phyloP scores from a whole-genome alignment of 495 filamentous ascomycete species.

The Penicillium riverlandense region DNA sequence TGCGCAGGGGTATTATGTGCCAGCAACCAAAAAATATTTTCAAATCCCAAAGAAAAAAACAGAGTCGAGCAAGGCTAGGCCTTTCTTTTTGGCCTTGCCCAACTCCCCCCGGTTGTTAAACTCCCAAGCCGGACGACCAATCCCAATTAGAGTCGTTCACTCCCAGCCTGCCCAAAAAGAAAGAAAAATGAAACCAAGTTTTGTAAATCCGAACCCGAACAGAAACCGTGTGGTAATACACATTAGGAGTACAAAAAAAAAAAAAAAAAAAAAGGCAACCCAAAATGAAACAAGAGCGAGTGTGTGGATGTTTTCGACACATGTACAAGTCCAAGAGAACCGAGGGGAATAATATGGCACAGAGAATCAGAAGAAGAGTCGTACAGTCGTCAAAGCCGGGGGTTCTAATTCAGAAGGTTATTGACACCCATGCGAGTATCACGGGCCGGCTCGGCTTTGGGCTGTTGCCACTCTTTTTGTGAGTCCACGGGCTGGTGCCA shows the following conservation, averaged over 20 bases:
- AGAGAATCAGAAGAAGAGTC: slow-evolving; percentile 12
- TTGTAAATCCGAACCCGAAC: slow-evolving; percentile 12
- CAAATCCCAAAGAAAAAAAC: not conserved
- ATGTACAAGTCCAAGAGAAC: slow-evolving; percentile 23
- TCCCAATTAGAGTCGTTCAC: no score
- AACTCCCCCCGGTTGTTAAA: slow-evolving; percentile 1
- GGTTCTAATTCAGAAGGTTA: slow-evolving; percentile 29
- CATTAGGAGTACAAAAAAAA: slow-evolving; percentile 31
- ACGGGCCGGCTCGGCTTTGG: slow-evolving; percentile 20
- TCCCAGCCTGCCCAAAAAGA: not conserved
- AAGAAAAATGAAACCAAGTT: slow-evolving; percentile 7
- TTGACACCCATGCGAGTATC: slow-evolving; percentile 40
- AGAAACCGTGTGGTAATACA: slow-evolving; percentile 22
- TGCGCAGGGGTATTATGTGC: slow-evolving; percentile 14
- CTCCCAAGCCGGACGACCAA: no score
- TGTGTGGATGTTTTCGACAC: slow-evolving; percentile 14
- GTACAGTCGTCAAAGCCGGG: slow-evolving; percentile 11
- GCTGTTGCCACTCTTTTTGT: slow-evolving; percentile 16
- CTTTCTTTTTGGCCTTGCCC: slow-evolving; percentile 4
- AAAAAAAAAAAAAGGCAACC: slow-evolving; percentile 13
- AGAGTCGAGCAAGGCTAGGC: no score
- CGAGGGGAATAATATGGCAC: slow-evolving; percentile 8
- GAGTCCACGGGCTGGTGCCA: slow-evolving; percentile 22
- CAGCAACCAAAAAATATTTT: slow-evolving; percentile 3
- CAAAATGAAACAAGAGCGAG: slow-evolving; percentile 11